Base-by-base conservation (phyloP, 257 asterid species). In the Verbascum thapsus region DNA sequence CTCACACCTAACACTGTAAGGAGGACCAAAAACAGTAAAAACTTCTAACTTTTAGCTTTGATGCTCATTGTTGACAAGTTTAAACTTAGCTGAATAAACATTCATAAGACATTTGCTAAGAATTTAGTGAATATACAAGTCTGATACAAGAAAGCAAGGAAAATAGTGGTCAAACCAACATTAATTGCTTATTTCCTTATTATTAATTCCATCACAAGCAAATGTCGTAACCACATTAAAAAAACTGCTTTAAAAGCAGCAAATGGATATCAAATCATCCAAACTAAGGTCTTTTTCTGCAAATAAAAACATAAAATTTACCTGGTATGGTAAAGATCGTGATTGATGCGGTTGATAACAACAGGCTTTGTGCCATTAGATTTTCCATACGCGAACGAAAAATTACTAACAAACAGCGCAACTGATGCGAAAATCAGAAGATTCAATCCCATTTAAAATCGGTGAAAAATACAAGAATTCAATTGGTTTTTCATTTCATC, bases 321-420 rank as follows among this genome's bases (percentile, higher is more conserved):
- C 98, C 98, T 86, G 62, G 95, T 78, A 62, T 91, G 98, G 71
- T 91, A 91, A 67, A 91, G 95, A 83, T 91, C 95, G 72, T 61
- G 85, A 77, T 91, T 88, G 79, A 91, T 81, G 47, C 94, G 96
- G 11, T 95, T 88, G 61, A 83, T 49, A 53, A 35, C 68, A 39
- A 58, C 35, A 69, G 72, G 38, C 41, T 53, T 53, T 2, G 81
- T 68, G 53, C 58, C 80, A 72, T 84, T 74, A 43, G 77, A 60
- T 71, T 85, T 57, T 11, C 88, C 95, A 73, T 67, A 45, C 4
- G 80, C 80, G 30, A 58, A 40, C 7, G 58, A 42, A 53, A 74
- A 70, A 59, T 40, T 23, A 61, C 17, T 16, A 8, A 65, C 57
- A 50, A 67, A 41, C 64, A 53, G 42, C 44, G 66, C 45, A 13